Base-by-base conservation (phyloP, 805 yeast species). In the Wickerhamiella occidentalis region DNA sequence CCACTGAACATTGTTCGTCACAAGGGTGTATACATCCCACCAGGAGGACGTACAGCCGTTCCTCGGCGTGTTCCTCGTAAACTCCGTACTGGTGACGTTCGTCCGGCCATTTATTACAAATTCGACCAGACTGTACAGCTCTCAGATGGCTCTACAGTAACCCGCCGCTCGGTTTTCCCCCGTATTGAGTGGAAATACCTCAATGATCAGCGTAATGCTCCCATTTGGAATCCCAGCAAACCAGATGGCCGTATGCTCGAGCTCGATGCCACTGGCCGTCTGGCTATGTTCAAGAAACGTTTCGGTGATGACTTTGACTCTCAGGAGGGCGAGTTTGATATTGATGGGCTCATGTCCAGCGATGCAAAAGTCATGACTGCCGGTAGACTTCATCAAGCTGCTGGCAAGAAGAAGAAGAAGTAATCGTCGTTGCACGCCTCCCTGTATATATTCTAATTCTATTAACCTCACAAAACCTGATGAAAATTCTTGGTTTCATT, bases 61-160 rank as follows among this genome's bases (percentile, higher is more conserved):
- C 54, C 60, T 33, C 50, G 50, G 44, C 55, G 56, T 26, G 55
- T 58, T 2, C 44, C 51, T 21, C 58, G 62, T 13, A 64, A 65
- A 46, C 64, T 67, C 25, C 56, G 60, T 5, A 60, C 61, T 50
- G 96, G 96, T 50, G 83, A 83, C 63, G 87, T 95, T 15, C 78
- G 96, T 66, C 96, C 97, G 1, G 87, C 96, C 29, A 82, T 92
- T 37, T 88, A 85, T 66, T 77, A 90, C 68, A 85, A 85, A 64
- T 92, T 92, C 64, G 87, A 90, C 55, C 82, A 88, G 28, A 67
- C 74, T 33, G 88, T 92, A n/a, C 95, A 90, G 66, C 73, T 88
- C 51, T 82, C 94, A 56, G 98, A 92, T 64, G 98, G 98, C 1
- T 83, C 96, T 26, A 95, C 94, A 1, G 72, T 87, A 29, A 71